Base-by-base conservation (phyloP, 2,329 filamentous ascomycete genomes). In the Juglanconis sp. region DNA sequence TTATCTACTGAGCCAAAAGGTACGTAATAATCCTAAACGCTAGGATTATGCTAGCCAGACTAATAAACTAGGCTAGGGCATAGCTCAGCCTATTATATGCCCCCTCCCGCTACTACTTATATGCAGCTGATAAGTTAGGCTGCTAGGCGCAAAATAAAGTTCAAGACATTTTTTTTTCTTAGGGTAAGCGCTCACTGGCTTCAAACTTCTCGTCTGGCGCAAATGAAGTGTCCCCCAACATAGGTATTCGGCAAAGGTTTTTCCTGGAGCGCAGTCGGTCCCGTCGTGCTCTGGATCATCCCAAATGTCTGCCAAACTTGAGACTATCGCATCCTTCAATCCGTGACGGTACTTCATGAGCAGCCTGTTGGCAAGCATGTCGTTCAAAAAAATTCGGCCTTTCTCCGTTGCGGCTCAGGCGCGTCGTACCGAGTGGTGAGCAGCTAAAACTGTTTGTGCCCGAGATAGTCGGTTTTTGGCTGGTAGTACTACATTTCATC, bases 401-500 rank as follows among this genome's bases (percentile, higher is more conserved):
- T 34, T 31, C 15, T 10, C 35, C 56, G 31, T 24, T 46, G 35
- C 9, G 35, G 50, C 50, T 53, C 50, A 1, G 50, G 50, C 5
- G 50, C 35, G 11, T 53, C 50, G n/a, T 40, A 40, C 35, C 15
- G 17, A 7, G 50, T 53, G 13, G 50, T 53, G 13, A 53, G 11
- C 35, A 44, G 17, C 8, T 49, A 34, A 24, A 40, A 40, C 35
- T 53, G 50, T 9, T n/a, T n/a, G 15, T 10, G 30, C 11, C 50
- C 50, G 5, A 40, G 50, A 11, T 24, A 53, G 1, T 53, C n/a
- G n/a, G 50, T 53, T 30, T n/a, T 5, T 13, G 40, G 34, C 50
- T 53, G 50, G 35, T 53, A 53, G 17, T 53, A 40, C 50, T 34
- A 53, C 50, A 53, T 53, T 34, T 53, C 36, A 8, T 53, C 17